Evolutionary conservation across 1,284 basidiomycete species (phyloP).

Genomic region (Trichosporon coremiiforme): DNA sequence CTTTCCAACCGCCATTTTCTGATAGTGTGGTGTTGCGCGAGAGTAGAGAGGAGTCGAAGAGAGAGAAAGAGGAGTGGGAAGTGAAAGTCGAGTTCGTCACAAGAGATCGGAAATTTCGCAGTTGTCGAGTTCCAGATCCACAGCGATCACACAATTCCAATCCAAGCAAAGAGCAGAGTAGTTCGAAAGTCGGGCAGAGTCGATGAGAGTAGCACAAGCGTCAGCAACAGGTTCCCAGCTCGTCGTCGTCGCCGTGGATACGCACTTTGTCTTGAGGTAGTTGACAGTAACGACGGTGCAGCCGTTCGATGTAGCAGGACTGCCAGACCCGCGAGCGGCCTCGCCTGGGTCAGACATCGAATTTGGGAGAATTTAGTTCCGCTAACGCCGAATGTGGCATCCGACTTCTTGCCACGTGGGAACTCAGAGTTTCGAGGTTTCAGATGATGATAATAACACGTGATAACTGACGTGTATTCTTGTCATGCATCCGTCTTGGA

Average conservation of each 20-base stretch:
- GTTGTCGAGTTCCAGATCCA: not conserved
- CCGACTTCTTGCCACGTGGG: not conserved
- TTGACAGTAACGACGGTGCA: constrained; percentile 13
- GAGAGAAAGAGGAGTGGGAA: not conserved
- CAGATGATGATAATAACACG: not conserved
- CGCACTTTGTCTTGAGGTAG: constrained; percentile 23
- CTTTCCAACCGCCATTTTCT: constrained; percentile 87
- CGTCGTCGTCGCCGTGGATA: constrained; percentile 17
- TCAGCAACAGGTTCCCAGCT: constrained; percentile 20
- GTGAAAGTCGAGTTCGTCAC: not conserved
- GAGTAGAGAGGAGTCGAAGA: not conserved
- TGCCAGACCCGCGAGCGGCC: not conserved
- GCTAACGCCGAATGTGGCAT: constrained; percentile 8
- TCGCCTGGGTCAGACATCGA: not conserved
- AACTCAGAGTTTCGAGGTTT: not conserved
- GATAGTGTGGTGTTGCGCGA: constrained; percentile 4
- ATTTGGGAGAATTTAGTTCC: constrained; percentile 12
- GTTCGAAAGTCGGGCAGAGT: not conserved
- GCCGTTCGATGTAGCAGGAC: constrained; percentile 19
- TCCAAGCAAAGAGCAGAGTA: not conserved
- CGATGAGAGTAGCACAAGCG: constrained; percentile 3
- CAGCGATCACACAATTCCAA: not conserved
- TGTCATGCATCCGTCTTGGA: not conserved
- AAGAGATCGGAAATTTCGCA: not conserved
- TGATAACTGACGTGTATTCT: not conserved